Evolutionary conservation across 768 basidiomycete species (phyloP).

Genomic region (Serpula lacrymans): DNA sequence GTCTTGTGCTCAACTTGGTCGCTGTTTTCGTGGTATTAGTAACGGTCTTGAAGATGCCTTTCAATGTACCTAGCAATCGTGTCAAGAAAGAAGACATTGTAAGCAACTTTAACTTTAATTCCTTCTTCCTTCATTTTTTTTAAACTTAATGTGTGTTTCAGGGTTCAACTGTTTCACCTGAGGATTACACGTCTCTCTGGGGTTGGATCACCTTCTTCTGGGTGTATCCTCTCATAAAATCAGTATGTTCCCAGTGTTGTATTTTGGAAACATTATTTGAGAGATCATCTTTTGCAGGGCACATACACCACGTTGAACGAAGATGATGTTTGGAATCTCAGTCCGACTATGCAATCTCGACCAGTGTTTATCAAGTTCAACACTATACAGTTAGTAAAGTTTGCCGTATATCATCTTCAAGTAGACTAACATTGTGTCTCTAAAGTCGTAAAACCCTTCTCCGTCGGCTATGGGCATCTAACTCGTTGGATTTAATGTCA

Average conservation of each 20-base stretch:
- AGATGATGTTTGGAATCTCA: slow-evolving; percentile 68
- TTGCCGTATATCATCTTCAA: not conserved
- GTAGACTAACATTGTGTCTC: not conserved
- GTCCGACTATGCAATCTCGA: slow-evolving; percentile 63
- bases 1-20: slow-evolving; percentile 39
- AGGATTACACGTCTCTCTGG: slow-evolving; percentile 73
- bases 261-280: not conserved
- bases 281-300: slow-evolving; percentile 22
- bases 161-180: slow-evolving; percentile 59
- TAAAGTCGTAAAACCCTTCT: slow-evolving; percentile 33
- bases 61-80: slow-evolving; percentile 55
- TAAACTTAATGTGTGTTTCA: slow-evolving; percentile 15
- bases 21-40: slow-evolving; percentile 40
- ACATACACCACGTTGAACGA: slow-evolving; percentile 58
- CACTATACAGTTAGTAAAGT: slow-evolving; percentile 27
- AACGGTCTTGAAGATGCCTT: slow-evolving; percentile 58
- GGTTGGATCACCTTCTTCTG: slow-evolving; percentile 73
- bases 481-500: slow-evolving; percentile 43
- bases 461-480: slow-evolving; percentile 40
- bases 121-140: not conserved
- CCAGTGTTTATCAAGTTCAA: slow-evolving; percentile 55
- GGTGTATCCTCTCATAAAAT: slow-evolving; percentile 62
- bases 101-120: slow-evolving; percentile 21
- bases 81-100: slow-evolving; percentile 62
- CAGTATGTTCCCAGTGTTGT: slow-evolving; percentile 26